Evolutionary conservation across 164 flowering plant genomes (phyloP).

Genomic region (Nelumbo lutea): DNA sequence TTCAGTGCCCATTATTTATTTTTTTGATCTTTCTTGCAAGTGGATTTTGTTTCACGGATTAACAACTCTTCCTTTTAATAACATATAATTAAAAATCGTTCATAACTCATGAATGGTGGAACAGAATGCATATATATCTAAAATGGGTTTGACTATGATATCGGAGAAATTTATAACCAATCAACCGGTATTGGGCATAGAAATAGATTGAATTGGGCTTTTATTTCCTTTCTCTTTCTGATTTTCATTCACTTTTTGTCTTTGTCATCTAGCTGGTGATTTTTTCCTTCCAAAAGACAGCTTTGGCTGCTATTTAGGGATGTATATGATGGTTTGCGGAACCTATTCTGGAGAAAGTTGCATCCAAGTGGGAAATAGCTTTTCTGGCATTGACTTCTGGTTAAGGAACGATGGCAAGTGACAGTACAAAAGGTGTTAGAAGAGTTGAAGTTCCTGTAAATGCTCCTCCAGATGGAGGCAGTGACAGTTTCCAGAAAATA

Average conservation of each 20-base stretch:
- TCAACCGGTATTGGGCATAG: too few relatives aligned
- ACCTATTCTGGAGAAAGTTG: conserved; percentile 22
- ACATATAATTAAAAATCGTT: too few relatives aligned
- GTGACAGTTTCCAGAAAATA: conserved; percentile 31
- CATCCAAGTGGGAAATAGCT: conserved; percentile 37
- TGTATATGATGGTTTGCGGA: conserved; percentile 43
- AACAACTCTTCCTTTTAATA: too few relatives aligned
- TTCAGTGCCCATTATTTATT: too few relatives aligned
- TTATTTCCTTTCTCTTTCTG: background rate
- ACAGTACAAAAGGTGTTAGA: conserved; percentile 19
- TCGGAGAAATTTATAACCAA: too few relatives aligned
- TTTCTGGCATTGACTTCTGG: conserved; percentile 29
- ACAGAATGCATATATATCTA: too few relatives aligned
- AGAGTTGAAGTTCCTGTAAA: conserved; percentile 16
- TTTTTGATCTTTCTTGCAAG: too few relatives aligned
- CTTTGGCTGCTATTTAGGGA: conserved; percentile 6
- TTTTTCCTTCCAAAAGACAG: conserved; percentile 13
- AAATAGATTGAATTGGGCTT: too few relatives aligned
- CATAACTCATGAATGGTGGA: too few relatives aligned
- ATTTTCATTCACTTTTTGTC: background rate
- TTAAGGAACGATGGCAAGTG: conserved; percentile 53
- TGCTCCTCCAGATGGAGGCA: conserved; percentile 27
- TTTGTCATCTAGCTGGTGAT: conserved; percentile 7
- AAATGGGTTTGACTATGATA: too few relatives aligned
- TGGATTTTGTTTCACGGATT: too few relatives aligned